These are phyloP conservation scores for Alectoria sarmentosa DNA, from an alignment of 495 filamentous ascomycete species.

Conservation along the genomic window DNA sequence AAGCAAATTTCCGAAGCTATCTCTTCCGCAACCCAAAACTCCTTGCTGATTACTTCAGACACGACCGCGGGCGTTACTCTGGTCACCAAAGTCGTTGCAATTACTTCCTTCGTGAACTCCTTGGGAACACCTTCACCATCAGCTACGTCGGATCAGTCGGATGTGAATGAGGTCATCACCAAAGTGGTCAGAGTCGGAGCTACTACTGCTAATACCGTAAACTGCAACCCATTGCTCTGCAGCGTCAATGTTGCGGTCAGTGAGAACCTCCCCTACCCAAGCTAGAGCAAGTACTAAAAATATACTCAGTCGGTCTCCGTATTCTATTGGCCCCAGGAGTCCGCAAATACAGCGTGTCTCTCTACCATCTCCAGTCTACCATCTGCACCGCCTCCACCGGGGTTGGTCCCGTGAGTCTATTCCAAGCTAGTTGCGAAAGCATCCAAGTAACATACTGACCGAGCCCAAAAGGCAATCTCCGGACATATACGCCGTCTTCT, in stretches of 20 bases:
- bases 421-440: background rate
- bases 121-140: background rate
- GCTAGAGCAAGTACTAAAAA: background rate
- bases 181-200: background rate
- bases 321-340: background rate
- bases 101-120: background rate
- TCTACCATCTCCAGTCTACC: background rate
- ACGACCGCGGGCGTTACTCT: background rate
- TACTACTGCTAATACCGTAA: background rate
- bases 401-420: background rate
- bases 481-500: conserved; percentile 1
- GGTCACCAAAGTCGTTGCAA: background rate
- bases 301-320: background rate
- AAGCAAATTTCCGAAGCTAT: background rate
- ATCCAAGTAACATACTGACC: background rate
- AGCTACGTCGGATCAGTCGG: background rate
- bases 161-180: background rate
- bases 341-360: conserved; percentile 4
- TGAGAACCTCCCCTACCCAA: background rate
- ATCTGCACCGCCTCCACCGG: background rate
- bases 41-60: background rate
- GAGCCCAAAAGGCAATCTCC: background rate
- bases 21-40: background rate
- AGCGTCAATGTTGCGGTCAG: background rate
- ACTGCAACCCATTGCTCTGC: background rate